A percentile compares a stretch with the other conserved stretches of the same genome.
phyloP scores from a whole-genome alignment of 1,139 yeast genomes.

The Pichia terricola region DNA sequence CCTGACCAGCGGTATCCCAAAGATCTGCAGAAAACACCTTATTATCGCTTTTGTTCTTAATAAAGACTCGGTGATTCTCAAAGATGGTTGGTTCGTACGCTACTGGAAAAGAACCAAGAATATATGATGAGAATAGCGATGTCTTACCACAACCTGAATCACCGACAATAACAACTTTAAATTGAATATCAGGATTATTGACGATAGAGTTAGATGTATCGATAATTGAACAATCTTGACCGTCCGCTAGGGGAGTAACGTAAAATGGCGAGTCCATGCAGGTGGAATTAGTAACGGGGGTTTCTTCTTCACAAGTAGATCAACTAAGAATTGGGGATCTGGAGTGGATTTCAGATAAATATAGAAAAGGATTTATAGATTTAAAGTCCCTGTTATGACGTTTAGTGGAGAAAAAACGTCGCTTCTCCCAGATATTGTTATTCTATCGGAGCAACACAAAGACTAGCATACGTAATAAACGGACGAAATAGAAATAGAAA shows the following conservation, averaged over 20 bases:
- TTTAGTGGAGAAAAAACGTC: too few relatives aligned
- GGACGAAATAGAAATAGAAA: too few relatives aligned
- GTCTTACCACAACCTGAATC: constrained; percentile 97
- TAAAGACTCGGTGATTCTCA: constrained; percentile 70
- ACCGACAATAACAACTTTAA: constrained; percentile 80
- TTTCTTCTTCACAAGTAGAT: too few relatives aligned
- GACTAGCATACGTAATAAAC: too few relatives aligned
- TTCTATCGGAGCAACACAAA: too few relatives aligned
- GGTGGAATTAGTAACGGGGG: neutral
- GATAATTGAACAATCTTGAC: constrained; percentile 5
- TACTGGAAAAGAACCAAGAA: constrained; percentile 60
- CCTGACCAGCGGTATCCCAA: constrained; percentile 90
- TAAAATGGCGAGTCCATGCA: constrained; percentile 4
- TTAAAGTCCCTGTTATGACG: too few relatives aligned
- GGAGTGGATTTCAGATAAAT: too few relatives aligned
- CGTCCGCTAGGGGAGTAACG: constrained; percentile 6
- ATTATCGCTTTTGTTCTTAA: constrained; percentile 38
- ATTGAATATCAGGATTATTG: constrained; percentile 26
- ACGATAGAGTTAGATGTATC: constrained; percentile 4
- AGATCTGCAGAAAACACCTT: constrained; percentile 53
- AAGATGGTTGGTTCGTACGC: constrained; percentile 84
- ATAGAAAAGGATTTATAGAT: too few relatives aligned
- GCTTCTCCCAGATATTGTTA: too few relatives aligned
- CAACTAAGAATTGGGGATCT: too few relatives aligned
- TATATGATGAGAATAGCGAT: constrained; percentile 71